These are phyloP conservation scores for Brassica balearica DNA, from an alignment of 441 rosid genomes.

Conservation along the genomic window DNA sequence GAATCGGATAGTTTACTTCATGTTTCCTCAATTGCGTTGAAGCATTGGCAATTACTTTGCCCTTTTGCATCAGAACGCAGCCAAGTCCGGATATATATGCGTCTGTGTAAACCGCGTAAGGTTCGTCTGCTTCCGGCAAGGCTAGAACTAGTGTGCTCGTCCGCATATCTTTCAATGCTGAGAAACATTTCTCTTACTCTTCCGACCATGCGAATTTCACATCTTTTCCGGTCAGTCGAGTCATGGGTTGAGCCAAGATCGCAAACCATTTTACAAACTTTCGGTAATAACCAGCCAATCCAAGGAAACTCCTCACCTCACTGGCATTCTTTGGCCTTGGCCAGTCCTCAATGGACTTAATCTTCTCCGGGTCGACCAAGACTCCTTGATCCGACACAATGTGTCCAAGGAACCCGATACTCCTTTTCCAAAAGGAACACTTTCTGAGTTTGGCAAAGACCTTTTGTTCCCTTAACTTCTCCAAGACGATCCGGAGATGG, in stretches of 20 bases:
- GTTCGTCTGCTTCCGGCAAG: neutral
- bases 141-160: neutral
- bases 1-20: neutral
- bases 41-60: neutral
- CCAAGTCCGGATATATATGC: neutral
- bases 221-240: neutral
- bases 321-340: neutral
- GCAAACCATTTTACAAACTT: neutral
- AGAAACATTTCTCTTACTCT: neutral
- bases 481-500: neutral
- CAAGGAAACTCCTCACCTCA: neutral
- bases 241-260: neutral
- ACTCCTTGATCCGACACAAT: neutral
- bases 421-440: neutral
- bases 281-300: neutral
- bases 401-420: neutral
- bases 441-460: neutral
- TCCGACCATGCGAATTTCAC: neutral
- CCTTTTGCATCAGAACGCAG: neutral
- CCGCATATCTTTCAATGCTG: neutral
- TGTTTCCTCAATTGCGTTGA: neutral
- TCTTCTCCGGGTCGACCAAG: neutral
- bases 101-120: neutral
- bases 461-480: neutral
- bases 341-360: neutral